These are phyloP conservation scores for Gastrodia elata DNA, from an alignment of 106 monocot genomes.

Conservation along the genomic window DNA sequence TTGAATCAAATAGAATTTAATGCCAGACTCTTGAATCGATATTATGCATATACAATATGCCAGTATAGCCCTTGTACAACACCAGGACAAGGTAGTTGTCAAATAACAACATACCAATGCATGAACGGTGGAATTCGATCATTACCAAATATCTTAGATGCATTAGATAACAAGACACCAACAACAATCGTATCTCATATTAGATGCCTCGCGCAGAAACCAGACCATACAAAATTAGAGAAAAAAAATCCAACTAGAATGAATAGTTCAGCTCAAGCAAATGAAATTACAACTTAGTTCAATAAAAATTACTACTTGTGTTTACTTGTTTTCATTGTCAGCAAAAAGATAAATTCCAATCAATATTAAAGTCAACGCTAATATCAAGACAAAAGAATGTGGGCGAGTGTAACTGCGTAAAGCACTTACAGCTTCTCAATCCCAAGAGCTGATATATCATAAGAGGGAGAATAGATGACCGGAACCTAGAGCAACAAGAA, in stretches of 20 bases:
- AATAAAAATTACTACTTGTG: background rate
- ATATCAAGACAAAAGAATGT: background rate
- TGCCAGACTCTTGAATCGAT: background rate
- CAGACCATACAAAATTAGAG: background rate
- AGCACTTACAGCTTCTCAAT: conserved; percentile 86
- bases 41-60: background rate
- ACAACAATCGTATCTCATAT: background rate
- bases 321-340: background rate
- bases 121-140: background rate
- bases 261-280: background rate
- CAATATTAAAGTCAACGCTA: background rate
- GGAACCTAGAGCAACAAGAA: conserved; percentile 38
- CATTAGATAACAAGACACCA: background rate
- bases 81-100: background rate
- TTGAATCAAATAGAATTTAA: background rate
- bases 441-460: conserved; percentile 78
- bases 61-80: background rate
- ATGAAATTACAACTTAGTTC: background rate
- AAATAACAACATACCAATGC: background rate
- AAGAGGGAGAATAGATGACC: conserved; percentile 73
- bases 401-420: background rate
- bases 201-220: background rate
- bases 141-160: background rate
- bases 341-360: background rate
- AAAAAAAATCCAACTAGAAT: background rate